phyloP scores from a whole-genome alignment of 2,329 filamentous ascomycete genomes.

The Rutstroemia sydowiana region DNA sequence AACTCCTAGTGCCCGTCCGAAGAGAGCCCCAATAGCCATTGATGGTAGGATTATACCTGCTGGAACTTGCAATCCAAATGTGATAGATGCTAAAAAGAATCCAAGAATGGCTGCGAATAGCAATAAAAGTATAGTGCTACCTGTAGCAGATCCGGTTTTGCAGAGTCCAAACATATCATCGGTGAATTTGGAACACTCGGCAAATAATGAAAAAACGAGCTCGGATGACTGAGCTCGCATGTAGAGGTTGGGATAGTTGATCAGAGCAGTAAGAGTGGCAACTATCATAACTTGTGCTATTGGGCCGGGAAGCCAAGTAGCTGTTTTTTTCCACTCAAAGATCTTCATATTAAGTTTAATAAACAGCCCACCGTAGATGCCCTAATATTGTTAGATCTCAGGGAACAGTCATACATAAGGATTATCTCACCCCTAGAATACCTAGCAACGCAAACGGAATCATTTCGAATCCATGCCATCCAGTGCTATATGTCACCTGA shows the following conservation, averaged over 20 bases:
- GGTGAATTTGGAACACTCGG: slow-evolving; percentile 74
- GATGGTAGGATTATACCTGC: slow-evolving; percentile 94
- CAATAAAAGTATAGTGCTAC: slow-evolving; percentile 74
- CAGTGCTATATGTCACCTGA: slow-evolving; percentile 84
- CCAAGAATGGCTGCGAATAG: slow-evolving; percentile 76
- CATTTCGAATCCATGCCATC: slow-evolving; percentile 93
- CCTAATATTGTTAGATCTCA: slow-evolving; percentile 37
- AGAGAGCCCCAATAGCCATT: slow-evolving; percentile 89
- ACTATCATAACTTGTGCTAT: slow-evolving; percentile 74
- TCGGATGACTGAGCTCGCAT: slow-evolving; percentile 91
- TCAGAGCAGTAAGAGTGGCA: slow-evolving; percentile 71
- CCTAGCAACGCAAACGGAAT: slow-evolving; percentile 82
- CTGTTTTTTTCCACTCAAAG: slow-evolving; percentile 68
- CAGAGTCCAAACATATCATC: slow-evolving; percentile 89
- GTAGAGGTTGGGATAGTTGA: slow-evolving; percentile 95
- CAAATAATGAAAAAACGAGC: slow-evolving; percentile 84
- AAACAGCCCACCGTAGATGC: slow-evolving; percentile 90
- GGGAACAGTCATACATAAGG: background rate
- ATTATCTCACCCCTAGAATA: slow-evolving; percentile 57
- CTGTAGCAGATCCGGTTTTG: slow-evolving; percentile 75
- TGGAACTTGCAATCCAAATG: slow-evolving; percentile 89
- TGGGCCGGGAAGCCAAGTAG: slow-evolving; percentile 60
- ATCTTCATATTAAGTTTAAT: slow-evolving; percentile 91
- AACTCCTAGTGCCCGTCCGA: slow-evolving; percentile 82
- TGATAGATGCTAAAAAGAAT: slow-evolving; percentile 77